Evolutionary conservation across 371 early-diverging fungal species (phyloP), one percentile per base, ranked within the genome.

Genomic region (Apophysomyces elegans): DNA sequence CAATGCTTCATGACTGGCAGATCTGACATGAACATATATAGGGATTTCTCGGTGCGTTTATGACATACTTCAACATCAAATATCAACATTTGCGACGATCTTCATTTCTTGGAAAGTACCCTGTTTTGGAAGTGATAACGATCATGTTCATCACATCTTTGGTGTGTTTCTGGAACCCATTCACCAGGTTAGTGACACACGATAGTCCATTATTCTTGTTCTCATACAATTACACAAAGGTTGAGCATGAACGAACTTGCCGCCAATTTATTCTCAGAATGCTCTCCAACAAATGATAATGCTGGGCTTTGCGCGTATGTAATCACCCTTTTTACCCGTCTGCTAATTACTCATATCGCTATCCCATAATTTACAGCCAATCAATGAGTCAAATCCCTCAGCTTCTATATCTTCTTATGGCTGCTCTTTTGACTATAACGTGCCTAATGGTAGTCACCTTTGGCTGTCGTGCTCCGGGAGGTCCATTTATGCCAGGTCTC

Each of bases 401-500:
- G 2, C 39, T 79, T 13, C 65, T 82, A 4, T 74, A 73, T 56
- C 62, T 83, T 11, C 72, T 95, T 13, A 9, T 90, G 5, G 66
- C 91, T 37, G 88, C 96, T 0, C 77, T 90, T 41, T 59, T 86
- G 4, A 71, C 90, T 68, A 92, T 91, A 69, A 79, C 89, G 47
- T 63, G 84, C 7, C 76, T 95, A 37, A 90, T 91, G 5, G 76
- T 87, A 14, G 56, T 93, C n/a, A 93, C 95, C 0, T 94, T 93
- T 81, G 95, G 95, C 7, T 79, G 91, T 18, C 80, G 84, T 8
- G 88, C 96, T 9, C 98, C 99, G 11, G 93, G 93, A 21, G 98
- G 99, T 39, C 89, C 95, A 3, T 97, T 98, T 73, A 85, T 95
- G 21, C 97, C 98, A 0, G 88, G 92, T 37, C 91, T 99, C 89